Conservation (phyloP, 2,329 filamentous ascomycete species). For the Grosmannia clavigera region DNA sequence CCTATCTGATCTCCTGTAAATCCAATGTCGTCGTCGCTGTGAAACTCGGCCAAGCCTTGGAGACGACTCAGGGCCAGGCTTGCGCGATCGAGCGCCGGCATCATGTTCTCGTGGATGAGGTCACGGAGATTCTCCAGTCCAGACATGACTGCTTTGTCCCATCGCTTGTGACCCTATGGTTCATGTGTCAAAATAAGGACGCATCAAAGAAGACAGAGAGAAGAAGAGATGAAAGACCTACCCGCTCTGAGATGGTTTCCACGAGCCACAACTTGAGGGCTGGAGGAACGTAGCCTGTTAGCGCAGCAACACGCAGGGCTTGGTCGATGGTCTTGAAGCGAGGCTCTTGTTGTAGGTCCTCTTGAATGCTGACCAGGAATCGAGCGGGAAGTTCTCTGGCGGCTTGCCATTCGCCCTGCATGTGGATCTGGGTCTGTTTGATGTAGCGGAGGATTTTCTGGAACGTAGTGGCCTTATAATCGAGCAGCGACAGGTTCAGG, state of each 20-base stretch:
- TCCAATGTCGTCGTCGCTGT: conserved; percentile 50
- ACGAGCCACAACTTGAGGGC: conserved; percentile 78
- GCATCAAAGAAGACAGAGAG: not conserved
- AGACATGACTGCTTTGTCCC: conserved; percentile 75
- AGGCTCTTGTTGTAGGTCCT: conserved; percentile 54
- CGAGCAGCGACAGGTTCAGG: conserved; percentile 70
- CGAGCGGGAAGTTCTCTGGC: conserved; percentile 64
- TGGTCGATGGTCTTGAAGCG: conserved; percentile 52
- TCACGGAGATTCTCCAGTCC: conserved; percentile 68
- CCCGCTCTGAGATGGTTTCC: conserved; percentile 67
- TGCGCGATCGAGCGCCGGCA: conserved; percentile 77
- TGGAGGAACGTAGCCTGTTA: conserved; percentile 68
- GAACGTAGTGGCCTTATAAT: conserved; percentile 75
- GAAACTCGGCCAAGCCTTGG: conserved; percentile 70
- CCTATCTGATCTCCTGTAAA: conserved; percentile 52
- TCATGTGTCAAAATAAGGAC: conserved; percentile 2
- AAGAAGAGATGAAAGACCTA: conserved; percentile 21
- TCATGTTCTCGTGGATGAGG: conserved; percentile 73
- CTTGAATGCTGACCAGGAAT: conserved; percentile 68
- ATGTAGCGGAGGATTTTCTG: conserved; percentile 82
- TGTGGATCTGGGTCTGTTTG: conserved; percentile 65
- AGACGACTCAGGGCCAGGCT: conserved; percentile 71
- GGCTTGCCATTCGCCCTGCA: conserved; percentile 72
- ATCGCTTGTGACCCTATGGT: conserved; percentile 72
- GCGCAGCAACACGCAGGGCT: conserved; percentile 70